Base-by-base conservation (phyloP, 2,329 filamentous ascomycete genomes). In the Monilinia fructigena region DNA sequence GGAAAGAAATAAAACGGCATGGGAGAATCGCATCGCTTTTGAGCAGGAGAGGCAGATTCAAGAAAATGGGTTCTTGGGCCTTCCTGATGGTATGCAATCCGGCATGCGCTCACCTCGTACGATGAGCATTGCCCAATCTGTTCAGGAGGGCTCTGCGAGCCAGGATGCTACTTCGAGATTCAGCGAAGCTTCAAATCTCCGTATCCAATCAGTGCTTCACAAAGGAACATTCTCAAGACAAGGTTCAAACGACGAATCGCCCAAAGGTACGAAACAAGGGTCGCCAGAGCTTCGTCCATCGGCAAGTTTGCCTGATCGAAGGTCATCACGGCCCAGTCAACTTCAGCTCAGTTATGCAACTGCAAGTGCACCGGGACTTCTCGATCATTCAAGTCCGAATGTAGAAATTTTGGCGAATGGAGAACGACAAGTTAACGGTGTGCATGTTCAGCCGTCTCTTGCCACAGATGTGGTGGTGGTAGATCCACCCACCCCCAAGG, bases 1-100 rank as follows among this genome's bases (percentile, higher is more conserved):
- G 31, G 83, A 90, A 61, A 80, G 80, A 67, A 98, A 98, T 77
- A 91, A 89, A 76, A 78, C 79, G 2, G 82, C 89, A 7, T 98
- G 96, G 84, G 85, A 91, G 72, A 79, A 80, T 58, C 87, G 84
- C 70, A 85, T 94, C 53, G 81, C 84, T 48, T 81, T 87, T 60
- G 89, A 90, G 71, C 86, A 87, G 74, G 72, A 68, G 53, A 73
- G 64, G 62, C 38, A 50, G 11, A 71, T 69, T 47, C 67, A 70
- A 50, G 80, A 82, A 48, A 83, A 78, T 55, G 63, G 45, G 1
- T 50, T 40, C 42, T 52, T 65, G 18, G 54, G 63, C 3, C 28
- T 53, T 6, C 54, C 61, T 55, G 79, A 80, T 72, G 80, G 78
- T 18, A 70, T 69, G 18, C 40, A 62, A 20, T 68, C 71, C 55